These are phyloP conservation scores for Drechslerella dactyloides DNA, from an alignment of 2,329 filamentous ascomycete genomes.

Conservation along the genomic window DNA sequence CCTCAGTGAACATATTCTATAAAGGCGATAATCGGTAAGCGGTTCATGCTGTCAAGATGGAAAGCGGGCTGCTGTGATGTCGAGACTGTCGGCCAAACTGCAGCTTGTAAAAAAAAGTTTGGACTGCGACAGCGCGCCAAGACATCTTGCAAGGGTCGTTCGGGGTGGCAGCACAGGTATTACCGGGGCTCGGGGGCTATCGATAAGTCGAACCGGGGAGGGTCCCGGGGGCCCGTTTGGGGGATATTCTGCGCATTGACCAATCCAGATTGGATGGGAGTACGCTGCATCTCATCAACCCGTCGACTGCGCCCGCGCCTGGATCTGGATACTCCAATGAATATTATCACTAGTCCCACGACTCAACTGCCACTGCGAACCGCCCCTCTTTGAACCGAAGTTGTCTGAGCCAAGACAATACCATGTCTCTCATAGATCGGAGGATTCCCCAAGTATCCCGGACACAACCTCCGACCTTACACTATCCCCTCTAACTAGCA, in stretches of 20 bases:
- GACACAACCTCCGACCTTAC: constrained; percentile 28
- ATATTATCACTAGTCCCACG: neutral
- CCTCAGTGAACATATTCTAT: neutral
- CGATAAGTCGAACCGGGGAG: constrained; percentile 21
- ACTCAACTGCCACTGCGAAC: neutral
- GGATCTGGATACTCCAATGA: neutral
- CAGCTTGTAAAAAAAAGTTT: constrained; percentile 38
- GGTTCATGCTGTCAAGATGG: neutral
- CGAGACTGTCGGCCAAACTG: neutral
- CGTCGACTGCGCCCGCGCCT: neutral
- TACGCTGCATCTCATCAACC: neutral
- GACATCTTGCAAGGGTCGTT: neutral
- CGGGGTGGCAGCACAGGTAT: neutral
- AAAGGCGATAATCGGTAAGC: neutral
- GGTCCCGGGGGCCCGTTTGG: neutral
- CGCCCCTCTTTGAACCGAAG: neutral
- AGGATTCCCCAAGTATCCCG: constrained; percentile 37
- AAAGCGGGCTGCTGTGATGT: neutral
- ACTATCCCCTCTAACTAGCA: constrained; percentile 11
- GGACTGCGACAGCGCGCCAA: constrained; percentile 41
- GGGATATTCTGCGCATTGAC: neutral
- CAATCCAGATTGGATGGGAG: constrained; percentile 4
- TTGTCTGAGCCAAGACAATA: constrained; percentile 20
- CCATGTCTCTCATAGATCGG: constrained; percentile 41
- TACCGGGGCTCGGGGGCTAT: constrained; percentile 17